Conservation (phyloP, 768 basidiomycete species). For the Aureoboletus auriporus region DNA sequence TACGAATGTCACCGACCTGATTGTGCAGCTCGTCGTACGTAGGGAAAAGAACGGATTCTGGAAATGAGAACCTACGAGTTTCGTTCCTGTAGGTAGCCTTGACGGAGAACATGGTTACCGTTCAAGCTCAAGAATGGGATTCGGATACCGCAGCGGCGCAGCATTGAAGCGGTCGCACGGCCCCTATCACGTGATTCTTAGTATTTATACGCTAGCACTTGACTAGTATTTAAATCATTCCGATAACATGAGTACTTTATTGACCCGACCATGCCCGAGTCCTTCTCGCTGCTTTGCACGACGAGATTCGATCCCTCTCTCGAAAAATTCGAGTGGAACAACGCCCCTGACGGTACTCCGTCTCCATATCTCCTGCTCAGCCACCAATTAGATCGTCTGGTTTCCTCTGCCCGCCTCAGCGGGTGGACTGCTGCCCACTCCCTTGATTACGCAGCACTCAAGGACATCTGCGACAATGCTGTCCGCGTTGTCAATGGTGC, state of each 20-base stretch:
- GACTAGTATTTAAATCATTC: no score
- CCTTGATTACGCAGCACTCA: conserved; percentile 39
- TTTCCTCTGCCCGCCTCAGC: conserved; percentile 46
- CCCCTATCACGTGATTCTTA: no score
- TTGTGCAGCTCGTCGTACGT: conserved; percentile 55
- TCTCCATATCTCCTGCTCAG: conserved; percentile 60
- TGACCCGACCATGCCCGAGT: no score
- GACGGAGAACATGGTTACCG: conserved; percentile 61
- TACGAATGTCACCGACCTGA: conserved; percentile 45
- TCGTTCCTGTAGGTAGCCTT: conserved; percentile 74
- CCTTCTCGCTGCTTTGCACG: conserved; percentile 44
- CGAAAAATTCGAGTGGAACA: conserved; percentile 51
- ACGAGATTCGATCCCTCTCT: conserved; percentile 57
- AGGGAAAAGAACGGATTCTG: conserved; percentile 52
- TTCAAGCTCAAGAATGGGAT: conserved; percentile 4
- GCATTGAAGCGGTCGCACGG: no score
- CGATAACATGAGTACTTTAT: no score
- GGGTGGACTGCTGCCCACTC: conserved; percentile 40
- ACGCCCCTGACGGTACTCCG: conserved; percentile 42
- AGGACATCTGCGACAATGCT: conserved; percentile 42
- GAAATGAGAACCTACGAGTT: conserved; percentile 63
- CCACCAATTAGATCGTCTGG: conserved; percentile 59
- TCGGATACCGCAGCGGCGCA: conserved; percentile 12
- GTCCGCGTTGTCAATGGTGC: conserved; percentile 29
- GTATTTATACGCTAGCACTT: no score